phyloP scores from a whole-genome alignment of 2,329 filamentous ascomycete species.

The Orbilia oligospora region DNA sequence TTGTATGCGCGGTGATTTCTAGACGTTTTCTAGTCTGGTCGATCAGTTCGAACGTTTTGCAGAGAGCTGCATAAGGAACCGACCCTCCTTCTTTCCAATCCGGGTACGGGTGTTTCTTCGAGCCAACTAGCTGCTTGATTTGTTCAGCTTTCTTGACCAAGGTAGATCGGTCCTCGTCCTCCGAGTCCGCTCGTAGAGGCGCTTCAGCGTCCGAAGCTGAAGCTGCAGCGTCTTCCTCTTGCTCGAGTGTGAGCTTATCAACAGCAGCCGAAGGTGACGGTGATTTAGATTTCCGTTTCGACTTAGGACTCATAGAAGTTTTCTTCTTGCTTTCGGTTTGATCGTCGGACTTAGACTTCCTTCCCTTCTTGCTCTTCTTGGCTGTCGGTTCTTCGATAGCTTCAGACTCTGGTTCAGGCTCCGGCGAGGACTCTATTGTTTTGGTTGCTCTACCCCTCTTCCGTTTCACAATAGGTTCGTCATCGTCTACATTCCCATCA shows the following conservation, averaged over 20 bases:
- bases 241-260: conserved; percentile 68
- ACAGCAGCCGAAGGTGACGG: conserved; percentile 58
- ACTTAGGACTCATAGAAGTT: conserved; percentile 63
- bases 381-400: conserved; percentile 43
- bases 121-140: conserved; percentile 83
- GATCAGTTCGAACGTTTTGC: conserved; percentile 92
- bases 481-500: conserved; percentile 49
- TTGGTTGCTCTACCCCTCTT: conserved; percentile 36
- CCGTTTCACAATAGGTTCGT: conserved; percentile 56
- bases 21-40: conserved; percentile 95
- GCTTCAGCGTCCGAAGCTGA: conserved; percentile 68
- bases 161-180: conserved; percentile 71
- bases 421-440: conserved; percentile 44
- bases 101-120: conserved; percentile 87
- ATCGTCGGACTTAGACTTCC: conserved; percentile 59
- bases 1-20: conserved; percentile 88
- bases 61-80: conserved; percentile 94
- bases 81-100: conserved; percentile 92
- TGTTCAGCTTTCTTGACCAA: conserved; percentile 80
- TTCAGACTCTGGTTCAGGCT: conserved; percentile 27
- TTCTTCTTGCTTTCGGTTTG: conserved; percentile 61
- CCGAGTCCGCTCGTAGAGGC: conserved; percentile 69
- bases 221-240: conserved; percentile 66
- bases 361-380: conserved; percentile 52
- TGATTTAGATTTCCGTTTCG: conserved; percentile 63